Percentiles rank a stretch among this genome's conserved stretches.
phyloP scores from a whole-genome alignment of 1,284 basidiomycete species.

The Tilletia caries region DNA sequence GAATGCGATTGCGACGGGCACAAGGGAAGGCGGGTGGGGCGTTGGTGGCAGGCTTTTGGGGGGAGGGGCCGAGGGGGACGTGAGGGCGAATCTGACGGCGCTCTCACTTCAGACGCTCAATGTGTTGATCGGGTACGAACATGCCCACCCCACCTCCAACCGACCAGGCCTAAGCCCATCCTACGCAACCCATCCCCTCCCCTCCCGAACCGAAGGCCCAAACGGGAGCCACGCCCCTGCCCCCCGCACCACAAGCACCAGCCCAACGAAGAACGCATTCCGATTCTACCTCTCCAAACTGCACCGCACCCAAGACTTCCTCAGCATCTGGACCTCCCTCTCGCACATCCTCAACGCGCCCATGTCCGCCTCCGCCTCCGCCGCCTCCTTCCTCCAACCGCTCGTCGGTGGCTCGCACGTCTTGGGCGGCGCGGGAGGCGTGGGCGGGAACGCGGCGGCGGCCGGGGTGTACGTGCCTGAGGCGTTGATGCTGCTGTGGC shows the following conservation, averaged over 20 bases:
- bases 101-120: conserved; percentile 42
- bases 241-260: no score
- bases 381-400: conserved; percentile 13
- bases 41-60: conserved; percentile 23
- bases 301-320: conserved; percentile 45
- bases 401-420: conserved; percentile 6
- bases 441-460: conserved; percentile 17
- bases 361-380: conserved; percentile 29
- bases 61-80: conserved; percentile 28
- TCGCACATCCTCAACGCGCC: conserved; percentile 26
- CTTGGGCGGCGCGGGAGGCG: not conserved
- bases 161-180: not conserved
- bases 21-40: conserved; percentile 28
- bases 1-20: conserved; percentile 40
- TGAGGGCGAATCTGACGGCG: conserved; percentile 27
- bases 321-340: conserved; percentile 32
- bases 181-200: not conserved
- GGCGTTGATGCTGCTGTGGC: conserved; percentile 40
- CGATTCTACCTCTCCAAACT: conserved; percentile 47
- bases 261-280: conserved; percentile 32
- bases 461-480: conserved; percentile 38
- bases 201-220: not conserved
- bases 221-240: not conserved
- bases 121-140: conserved; percentile 39
- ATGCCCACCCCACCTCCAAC: not conserved